Base-by-base conservation (phyloP, 169 alveolate species). In the Eimeria praecox region DNA sequence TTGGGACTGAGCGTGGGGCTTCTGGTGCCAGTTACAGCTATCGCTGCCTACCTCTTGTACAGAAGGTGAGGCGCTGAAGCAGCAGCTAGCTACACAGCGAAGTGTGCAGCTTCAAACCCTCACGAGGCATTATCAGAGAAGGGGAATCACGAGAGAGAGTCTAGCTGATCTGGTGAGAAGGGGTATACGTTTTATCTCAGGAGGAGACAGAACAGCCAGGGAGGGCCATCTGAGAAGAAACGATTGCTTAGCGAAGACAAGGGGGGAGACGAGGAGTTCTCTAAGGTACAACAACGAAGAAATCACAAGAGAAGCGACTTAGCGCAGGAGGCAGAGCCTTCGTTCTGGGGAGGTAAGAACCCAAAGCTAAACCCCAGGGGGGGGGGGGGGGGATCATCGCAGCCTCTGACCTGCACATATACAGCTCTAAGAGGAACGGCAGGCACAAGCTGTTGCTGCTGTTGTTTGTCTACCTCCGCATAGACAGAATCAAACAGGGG, bases 291-390 rank as follows among this genome's bases (percentile, higher is more conserved):
- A 1, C 75, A 83, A 24, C 8, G 73, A 24, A 33, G 75, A 40
- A 49, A 83, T 8, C 91, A 92, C 40, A 77, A 56, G 20, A 83
- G 49, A 59, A 78, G 83, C 24, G 95, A 92, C 40, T 33, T 92
- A 66, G 85, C 62, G 33, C 95, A 92, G 85, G 95, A 92, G 73
- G 95, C 95, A 12, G 95, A 92, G 56, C 95, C 91, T 12, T 92
- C 95, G 0, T 92, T 92, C 92, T 92, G 95, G 95, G 92, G 92
- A 54, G 95, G 95, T 92, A 54, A n/a, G 91, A 14, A 38, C 10
- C 3, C 6, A 44, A 10, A 27, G 16, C 22, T 35, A 3, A 27
- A 27, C 6, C 9, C 20, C 20, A 27, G 77, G 77, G 77, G 8
- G 5, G 5, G 18, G 77, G n/a, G n/a, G 8, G 5, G 5, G 9